Conservation (phyloP, 108 stramenopile species). For the Epipyxis sp. region DNA sequence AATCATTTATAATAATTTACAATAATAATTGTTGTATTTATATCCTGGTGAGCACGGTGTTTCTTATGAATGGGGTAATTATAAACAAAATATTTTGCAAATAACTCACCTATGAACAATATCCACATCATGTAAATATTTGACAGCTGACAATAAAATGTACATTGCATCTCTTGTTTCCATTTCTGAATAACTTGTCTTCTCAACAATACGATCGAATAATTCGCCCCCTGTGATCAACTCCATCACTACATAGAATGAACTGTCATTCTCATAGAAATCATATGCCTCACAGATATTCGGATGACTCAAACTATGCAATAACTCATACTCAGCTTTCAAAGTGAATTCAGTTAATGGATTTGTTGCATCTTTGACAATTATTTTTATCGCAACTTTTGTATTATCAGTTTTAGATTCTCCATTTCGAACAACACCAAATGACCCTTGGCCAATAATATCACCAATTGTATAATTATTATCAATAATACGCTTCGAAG, state of each 20-base stretch:
- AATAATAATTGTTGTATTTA: too few species aligned
- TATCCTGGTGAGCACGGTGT: neutral
- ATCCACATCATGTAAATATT: conserved; percentile 69
- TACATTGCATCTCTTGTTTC: conserved; percentile 77
- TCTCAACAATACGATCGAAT: conserved; percentile 89
- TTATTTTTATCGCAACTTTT: neutral
- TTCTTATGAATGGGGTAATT: neutral
- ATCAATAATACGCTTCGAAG: neutral
- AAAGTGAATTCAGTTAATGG: conserved; percentile 39
- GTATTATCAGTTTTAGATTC: neutral
- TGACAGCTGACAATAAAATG: conserved; percentile 71
- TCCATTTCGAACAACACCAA: neutral
- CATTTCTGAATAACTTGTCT: conserved; percentile 83
- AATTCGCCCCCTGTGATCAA: conserved; percentile 85
- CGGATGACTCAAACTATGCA: neutral
- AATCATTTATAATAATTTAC: conserved; percentile 11
- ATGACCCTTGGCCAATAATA: neutral
- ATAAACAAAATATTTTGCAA: too few species aligned
- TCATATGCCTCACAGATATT: neutral
- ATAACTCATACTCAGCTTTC: neutral
- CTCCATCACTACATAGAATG: conserved; percentile 27
- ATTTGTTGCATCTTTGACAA: neutral
- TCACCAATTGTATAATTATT: neutral
- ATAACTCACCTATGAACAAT: too few species aligned
- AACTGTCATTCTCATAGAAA: neutral